Percentiles rank a stretch among this genome's conserved stretches.
Conservation (phyloP, 148 eudicot genomes). For the Rhododendron vialii region DNA sequence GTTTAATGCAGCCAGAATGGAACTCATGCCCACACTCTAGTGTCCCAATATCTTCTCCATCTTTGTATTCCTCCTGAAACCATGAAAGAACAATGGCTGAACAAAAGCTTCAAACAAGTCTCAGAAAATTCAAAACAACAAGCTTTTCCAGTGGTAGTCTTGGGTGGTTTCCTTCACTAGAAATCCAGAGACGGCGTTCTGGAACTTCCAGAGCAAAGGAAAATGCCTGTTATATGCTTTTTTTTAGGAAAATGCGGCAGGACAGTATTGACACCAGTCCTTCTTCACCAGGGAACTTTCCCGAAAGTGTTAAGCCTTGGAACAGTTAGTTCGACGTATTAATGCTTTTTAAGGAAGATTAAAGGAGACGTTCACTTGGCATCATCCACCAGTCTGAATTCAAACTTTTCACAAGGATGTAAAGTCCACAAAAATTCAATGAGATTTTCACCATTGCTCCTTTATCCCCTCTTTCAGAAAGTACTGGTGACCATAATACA, state of each 20-base stretch:
- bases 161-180: neutral
- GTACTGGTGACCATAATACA: neutral
- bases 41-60: constrained; percentile 71
- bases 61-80: constrained; percentile 67
- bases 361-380: neutral
- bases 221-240: neutral
- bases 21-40: constrained; percentile 91
- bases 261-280: neutral
- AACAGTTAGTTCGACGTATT: neutral
- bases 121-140: neutral
- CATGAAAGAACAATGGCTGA: neutral
- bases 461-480: neutral
- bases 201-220: neutral
- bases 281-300: neutral
- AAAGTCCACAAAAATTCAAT: neutral
- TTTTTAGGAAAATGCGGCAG: neutral
- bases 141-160: neutral
- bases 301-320: neutral
- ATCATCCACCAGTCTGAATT: neutral
- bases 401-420: neutral
- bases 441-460: neutral
- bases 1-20: constrained; percentile 71
- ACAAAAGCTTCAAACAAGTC: neutral
- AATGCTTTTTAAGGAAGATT: neutral
- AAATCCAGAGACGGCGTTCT: neutral